Percentiles rank a stretch among this genome's conserved stretches.
phyloP scores from a whole-genome alignment of 2,329 filamentous ascomycete genomes.

The Pseudocercospora eumusae region DNA sequence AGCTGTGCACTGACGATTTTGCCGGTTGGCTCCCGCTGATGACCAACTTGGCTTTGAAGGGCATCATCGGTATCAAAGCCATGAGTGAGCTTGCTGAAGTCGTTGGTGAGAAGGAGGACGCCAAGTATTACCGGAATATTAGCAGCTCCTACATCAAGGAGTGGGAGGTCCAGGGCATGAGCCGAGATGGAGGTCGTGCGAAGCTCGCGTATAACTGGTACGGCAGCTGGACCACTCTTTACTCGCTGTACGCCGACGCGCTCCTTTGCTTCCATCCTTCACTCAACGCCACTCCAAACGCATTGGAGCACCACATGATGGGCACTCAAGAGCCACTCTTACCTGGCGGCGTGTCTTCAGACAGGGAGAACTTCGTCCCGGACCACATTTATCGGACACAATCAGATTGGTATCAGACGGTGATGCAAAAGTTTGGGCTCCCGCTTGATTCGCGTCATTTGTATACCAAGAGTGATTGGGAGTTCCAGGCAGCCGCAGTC shows the following conservation, averaged over 20 bases:
- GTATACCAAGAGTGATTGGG: slow-evolving; percentile 83
- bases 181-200: slow-evolving; percentile 67
- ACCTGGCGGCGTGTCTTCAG: slow-evolving; percentile 1
- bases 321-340: slow-evolving; percentile 26
- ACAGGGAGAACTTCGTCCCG: slow-evolving; percentile 60
- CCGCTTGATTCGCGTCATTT: slow-evolving; percentile 80
- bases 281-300: slow-evolving; percentile 27
- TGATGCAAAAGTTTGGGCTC: slow-evolving; percentile 78
- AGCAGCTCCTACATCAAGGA: slow-evolving; percentile 67
- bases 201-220: slow-evolving; percentile 80
- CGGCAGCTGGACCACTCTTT: slow-evolving; percentile 80
- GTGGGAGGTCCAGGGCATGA: slow-evolving; percentile 72
- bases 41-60: slow-evolving; percentile 80
- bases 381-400: slow-evolving; percentile 75
- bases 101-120: slow-evolving; percentile 60
- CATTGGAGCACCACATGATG: slow-evolving; percentile 12
- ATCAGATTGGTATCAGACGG: slow-evolving; percentile 76
- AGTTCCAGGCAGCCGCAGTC: slow-evolving; percentile 83
- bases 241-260: slow-evolving; percentile 80
- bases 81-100: slow-evolving; percentile 70
- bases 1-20: slow-evolving; percentile 83
- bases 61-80: slow-evolving; percentile 77
- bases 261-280: slow-evolving; percentile 74
- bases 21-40: slow-evolving; percentile 76
- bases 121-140: slow-evolving; percentile 60